phyloP scores from a whole-genome alignment of 805 yeast species.

The Candida odintsovae region DNA sequence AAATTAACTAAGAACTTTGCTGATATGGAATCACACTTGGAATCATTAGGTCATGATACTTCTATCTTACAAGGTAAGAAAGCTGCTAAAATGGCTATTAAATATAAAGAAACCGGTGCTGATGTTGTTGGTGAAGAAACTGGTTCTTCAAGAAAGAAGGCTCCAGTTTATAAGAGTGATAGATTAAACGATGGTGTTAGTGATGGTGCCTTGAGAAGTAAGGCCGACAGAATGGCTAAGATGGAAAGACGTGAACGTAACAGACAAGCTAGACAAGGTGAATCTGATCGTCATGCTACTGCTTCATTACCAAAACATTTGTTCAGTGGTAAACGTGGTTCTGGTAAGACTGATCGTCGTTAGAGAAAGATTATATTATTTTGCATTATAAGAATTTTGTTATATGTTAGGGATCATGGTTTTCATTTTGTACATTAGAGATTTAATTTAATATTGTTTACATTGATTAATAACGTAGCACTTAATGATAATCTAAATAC shows the following conservation, averaged over 20 bases:
- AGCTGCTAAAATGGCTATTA: conserved; percentile 31
- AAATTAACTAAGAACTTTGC: conserved; percentile 67
- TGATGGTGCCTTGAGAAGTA: conserved; percentile 73
- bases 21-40: conserved; percentile 87
- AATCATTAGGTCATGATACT: conserved; percentile 84
- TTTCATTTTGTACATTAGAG: neutral
- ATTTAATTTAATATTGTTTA: neutral
- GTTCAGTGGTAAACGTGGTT: conserved; percentile 95
- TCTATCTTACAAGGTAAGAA: conserved; percentile 52
- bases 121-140: conserved; percentile 39
- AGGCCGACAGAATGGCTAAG: conserved; percentile 84
- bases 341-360: conserved; percentile 89
- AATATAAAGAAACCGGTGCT: conserved; percentile 56
- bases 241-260: conserved; percentile 91
- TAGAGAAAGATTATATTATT: conserved; percentile 27
- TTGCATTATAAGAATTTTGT: neutral
- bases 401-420: neutral
- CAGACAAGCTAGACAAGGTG: conserved; percentile 89
- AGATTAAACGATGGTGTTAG: conserved; percentile 82
- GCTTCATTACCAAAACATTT: conserved; percentile 89
- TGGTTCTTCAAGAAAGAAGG: conserved; percentile 22
- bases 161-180: conserved; percentile 55
- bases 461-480: neutral
- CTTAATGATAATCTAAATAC: no score
- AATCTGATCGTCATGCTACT: conserved; percentile 86